Evolutionary conservation across 148 eudicot genomes (phyloP).

Genomic region (Chenopodium suecicum): DNA sequence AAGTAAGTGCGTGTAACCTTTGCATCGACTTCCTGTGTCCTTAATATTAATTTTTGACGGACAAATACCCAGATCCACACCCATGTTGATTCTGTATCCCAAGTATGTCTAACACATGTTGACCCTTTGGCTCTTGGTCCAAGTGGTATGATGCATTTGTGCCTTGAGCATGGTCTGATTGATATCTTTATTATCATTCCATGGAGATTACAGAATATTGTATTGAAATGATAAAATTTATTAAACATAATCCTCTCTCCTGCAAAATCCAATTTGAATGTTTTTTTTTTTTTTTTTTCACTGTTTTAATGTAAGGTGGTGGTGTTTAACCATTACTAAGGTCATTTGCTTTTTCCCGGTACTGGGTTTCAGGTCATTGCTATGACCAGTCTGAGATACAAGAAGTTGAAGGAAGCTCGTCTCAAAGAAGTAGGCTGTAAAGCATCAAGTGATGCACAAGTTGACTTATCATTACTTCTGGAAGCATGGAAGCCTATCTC

Average conservation of each 20-base stretch:
- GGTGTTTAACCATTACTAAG: background rate
- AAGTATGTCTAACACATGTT: no score
- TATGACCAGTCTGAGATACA: conserved; percentile 62
- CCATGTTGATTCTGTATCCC: no score
- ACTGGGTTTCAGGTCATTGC: conserved; percentile 60
- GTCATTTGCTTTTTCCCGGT: background rate
- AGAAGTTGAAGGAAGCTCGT: conserved; percentile 54
- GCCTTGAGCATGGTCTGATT: no score
- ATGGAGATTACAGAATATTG: background rate
- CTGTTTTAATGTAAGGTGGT: background rate
- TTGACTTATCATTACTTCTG: conserved; percentile 49
- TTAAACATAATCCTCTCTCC: background rate
- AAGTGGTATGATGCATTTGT: no score
- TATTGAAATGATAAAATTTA: background rate
- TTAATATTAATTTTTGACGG: no score
- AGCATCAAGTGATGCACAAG: conserved; percentile 15
- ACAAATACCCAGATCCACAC: no score
- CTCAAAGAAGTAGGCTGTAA: conserved; percentile 29
- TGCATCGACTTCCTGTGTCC: no score
- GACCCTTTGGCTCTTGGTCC: no score
- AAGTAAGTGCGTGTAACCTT: no score
- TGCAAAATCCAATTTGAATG: background rate
- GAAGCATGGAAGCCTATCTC: conserved; percentile 95
- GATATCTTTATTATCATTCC: background rate
- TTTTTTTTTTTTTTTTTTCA: background rate